Evolutionary conservation across 73 alveolate genomes (phyloP).

Genomic region (Uronychia setigera): DNA sequence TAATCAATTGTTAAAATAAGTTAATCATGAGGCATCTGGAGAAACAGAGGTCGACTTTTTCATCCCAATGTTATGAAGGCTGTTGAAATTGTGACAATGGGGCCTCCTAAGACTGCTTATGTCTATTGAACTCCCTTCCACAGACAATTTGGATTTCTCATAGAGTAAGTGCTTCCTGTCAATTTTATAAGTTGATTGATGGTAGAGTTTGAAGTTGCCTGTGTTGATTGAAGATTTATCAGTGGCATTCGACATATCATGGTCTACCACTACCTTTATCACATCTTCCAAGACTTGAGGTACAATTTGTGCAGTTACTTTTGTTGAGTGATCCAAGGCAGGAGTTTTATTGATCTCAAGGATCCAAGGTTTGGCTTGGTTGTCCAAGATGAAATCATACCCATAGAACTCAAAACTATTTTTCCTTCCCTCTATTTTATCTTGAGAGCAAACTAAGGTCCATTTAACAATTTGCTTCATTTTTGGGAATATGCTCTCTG

Average conservation of each 20-base stretch:
- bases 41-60: too few species aligned
- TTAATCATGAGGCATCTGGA: too few species aligned
- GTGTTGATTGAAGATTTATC: background rate
- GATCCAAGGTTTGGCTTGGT: conserved; percentile 16
- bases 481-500: background rate
- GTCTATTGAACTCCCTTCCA: too few species aligned
- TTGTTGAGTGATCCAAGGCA: conserved; percentile 41
- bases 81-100: too few species aligned
- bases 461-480: conserved; percentile 11
- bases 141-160: background rate
- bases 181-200: background rate
- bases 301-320: conserved; percentile 15
- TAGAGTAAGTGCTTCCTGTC: background rate
- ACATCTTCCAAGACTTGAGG: conserved; percentile 22
- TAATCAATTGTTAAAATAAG: too few species aligned
- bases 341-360: conserved; percentile 34
- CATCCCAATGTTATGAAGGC: too few species aligned
- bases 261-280: conserved; percentile 14
- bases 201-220: background rate
- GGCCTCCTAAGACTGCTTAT: too few species aligned
- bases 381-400: conserved; percentile 22
- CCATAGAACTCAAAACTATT: conserved; percentile 26
- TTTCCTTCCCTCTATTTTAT: conserved; percentile 18
- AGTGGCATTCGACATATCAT: background rate
- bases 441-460: conserved; percentile 12